Conservation (phyloP, 306 rosid genomes). For the Calophaca sinica region DNA sequence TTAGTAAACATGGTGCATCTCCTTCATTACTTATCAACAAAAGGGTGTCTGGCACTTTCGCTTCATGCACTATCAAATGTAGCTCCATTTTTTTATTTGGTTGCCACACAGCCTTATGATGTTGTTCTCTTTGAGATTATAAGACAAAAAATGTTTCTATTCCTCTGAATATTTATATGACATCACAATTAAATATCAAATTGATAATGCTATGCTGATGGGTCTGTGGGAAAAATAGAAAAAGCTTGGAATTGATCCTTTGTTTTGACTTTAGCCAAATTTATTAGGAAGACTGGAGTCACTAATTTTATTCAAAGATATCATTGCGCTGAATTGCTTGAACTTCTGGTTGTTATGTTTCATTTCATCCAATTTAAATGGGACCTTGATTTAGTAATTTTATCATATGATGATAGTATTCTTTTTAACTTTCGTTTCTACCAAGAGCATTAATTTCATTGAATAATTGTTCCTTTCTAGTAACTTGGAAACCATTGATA, state of each 20-base stretch:
- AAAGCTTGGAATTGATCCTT: neutral
- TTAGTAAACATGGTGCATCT: constrained; percentile 10
- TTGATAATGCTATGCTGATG: constrained; percentile 11
- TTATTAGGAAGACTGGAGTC: constrained; percentile 19
- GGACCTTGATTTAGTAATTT: constrained; percentile 7
- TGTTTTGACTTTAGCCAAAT: constrained; percentile 15
- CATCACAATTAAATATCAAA: constrained; percentile 24
- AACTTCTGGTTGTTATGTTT: neutral
- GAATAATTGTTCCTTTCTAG: no score
- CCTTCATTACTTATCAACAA: constrained; percentile 2
- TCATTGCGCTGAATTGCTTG: no score
- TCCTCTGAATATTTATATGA: constrained; percentile 17
- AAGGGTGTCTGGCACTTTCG: constrained; percentile 26
- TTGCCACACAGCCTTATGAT: neutral
- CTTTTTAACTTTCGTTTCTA: no score
- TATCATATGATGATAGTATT: neutral
- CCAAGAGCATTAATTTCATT: no score
- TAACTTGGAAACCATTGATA: no score
- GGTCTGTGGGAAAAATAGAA: neutral
- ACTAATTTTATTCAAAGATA: neutral
- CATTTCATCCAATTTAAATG: neutral
- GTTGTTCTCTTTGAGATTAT: constrained; percentile 5
- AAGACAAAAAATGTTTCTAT: neutral
- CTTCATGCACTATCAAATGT: constrained; percentile 15
- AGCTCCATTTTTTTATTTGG: neutral